A percentile compares a stretch with the other conserved stretches of the same genome.
Evolutionary conservation across 805 yeast species (phyloP).

Genomic region (Wickerhamia fluorescens): DNA sequence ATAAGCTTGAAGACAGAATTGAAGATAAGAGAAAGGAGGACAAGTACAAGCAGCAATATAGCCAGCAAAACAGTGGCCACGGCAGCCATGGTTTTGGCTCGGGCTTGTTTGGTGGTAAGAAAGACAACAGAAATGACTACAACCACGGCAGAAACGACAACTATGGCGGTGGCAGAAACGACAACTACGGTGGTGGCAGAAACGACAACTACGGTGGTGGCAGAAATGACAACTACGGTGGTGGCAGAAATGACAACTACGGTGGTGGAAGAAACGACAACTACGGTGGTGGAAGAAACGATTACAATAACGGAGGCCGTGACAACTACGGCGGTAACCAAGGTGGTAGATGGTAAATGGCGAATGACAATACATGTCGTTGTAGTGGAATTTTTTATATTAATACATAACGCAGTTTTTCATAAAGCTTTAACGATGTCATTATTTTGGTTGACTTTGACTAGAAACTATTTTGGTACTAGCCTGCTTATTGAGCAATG

Average conservation of each 20-base stretch:
- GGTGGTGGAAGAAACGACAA: conserved; percentile 4
- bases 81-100: conserved; percentile 6
- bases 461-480: no score
- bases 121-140: conserved; percentile 5
- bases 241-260: conserved; percentile 2
- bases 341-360: conserved; percentile 8
- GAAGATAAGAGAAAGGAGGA: conserved; percentile 7
- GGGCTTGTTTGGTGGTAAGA: conserved; percentile 4
- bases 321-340: conserved; percentile 6
- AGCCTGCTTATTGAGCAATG: conserved; percentile 31
- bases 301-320: conserved; percentile 6
- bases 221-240: no score
- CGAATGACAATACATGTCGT: conserved; percentile 11
- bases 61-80: conserved; percentile 2
- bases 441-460: no score
- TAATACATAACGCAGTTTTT: no score
- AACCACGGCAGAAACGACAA: conserved; percentile 2
- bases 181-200: conserved; percentile 6
- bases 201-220: conserved; percentile 7
- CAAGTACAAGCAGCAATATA: conserved; percentile 5
- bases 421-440: no score
- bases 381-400: no score
- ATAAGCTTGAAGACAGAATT: conserved; percentile 18
- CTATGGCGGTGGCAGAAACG: conserved; percentile 4
- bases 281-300: conserved; percentile 4